Evolutionary conservation across 2,329 filamentous ascomycete genomes (phyloP), one percentile per base, ranked within the genome.

Genomic region (Dendrostoma leiphaemia): DNA sequence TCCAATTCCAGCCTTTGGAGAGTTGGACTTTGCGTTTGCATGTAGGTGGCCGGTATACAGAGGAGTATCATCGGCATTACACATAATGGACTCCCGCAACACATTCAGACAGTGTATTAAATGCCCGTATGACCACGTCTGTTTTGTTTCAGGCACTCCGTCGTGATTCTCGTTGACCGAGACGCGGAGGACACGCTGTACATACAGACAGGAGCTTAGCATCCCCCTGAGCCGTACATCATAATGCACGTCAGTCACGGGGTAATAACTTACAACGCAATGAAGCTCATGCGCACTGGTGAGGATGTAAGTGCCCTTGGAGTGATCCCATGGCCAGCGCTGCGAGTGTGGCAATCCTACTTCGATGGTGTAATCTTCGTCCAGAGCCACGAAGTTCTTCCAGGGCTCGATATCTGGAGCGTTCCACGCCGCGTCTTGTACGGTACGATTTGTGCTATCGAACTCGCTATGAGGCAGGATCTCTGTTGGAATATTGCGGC

Each of bases 71-170:
- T 60, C 54, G 6, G 57, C 56, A 26, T 60, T 53, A 34, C 52
- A 60, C 48, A 59, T 53, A 26, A 59, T 44, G 13, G 45, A 48
- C n/a, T 59, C 48, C 4, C 59, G 51, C 34, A 60, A 26, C 15
- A 60, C 51, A 32, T 60, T 60, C 2, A 60, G 47, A n/a, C 59
- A 60, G 38, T 60, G 59, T 23, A 59, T 57, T 35, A 59, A 40
- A 41, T 60, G 57, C 4, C 5, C 29, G 21, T 60, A 60, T n/a
- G 41, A 24, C 53, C 57, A 61, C 6, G 45, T 58, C 21, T 49
- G 57, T 26, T 56, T 37, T 8, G 38, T 13, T 43, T 59, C n/a
- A n/a, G 56, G 49, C 24, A 60, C 45, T 17, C 48, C 56, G 23
- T 59, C 53, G 19, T 57, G 41, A 15, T 54, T 41, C 15, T 60